Percentiles rank a stretch among this genome's conserved stretches.
These are phyloP conservation scores for Adansonia madagascariensis DNA, from an alignment of 441 rosid genomes.

Conservation along the genomic window DNA sequence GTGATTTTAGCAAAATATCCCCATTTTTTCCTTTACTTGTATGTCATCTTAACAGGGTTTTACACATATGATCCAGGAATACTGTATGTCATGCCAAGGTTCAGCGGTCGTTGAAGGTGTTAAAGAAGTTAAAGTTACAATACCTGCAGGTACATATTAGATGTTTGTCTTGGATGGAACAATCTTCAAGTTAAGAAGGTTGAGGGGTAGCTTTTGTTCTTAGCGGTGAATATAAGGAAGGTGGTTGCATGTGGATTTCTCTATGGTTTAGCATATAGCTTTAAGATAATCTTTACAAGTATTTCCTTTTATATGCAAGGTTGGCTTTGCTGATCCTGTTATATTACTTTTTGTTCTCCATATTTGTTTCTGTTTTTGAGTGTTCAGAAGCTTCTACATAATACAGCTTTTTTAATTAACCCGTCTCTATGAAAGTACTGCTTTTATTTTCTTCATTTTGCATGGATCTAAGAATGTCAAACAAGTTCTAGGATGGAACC, in stretches of 20 bases:
- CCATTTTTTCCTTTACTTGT: background rate
- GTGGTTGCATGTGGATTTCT: constrained; percentile 18
- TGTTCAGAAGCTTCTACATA: background rate
- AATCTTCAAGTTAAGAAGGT: constrained; percentile 6
- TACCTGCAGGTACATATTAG: constrained; percentile 75
- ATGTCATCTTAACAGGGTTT: constrained; percentile 26
- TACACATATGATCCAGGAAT: constrained; percentile 54
- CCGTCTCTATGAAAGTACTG: constrained; percentile 3
- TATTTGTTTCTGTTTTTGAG: background rate
- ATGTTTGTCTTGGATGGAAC: constrained; percentile 30
- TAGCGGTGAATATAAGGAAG: constrained; percentile 23
- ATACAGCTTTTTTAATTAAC: background rate
- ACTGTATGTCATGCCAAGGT: constrained; percentile 73
- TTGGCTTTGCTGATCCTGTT: constrained; percentile 11
- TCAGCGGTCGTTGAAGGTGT: constrained; percentile 79
- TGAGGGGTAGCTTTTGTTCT: constrained; percentile 22
- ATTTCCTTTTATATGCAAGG: background rate
- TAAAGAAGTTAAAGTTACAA: constrained; percentile 68
- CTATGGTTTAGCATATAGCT: constrained; percentile 9
- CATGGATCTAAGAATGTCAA: background rate
- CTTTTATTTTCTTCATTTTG: constrained; percentile 16
- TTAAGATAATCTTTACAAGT: background rate
- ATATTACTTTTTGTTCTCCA: background rate
- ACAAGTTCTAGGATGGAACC: constrained; percentile 16
- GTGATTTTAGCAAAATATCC: constrained; percentile 25